Conservation (phyloP, 1,284 basidiomycete species). For the Sporisorium sorghi region DNA sequence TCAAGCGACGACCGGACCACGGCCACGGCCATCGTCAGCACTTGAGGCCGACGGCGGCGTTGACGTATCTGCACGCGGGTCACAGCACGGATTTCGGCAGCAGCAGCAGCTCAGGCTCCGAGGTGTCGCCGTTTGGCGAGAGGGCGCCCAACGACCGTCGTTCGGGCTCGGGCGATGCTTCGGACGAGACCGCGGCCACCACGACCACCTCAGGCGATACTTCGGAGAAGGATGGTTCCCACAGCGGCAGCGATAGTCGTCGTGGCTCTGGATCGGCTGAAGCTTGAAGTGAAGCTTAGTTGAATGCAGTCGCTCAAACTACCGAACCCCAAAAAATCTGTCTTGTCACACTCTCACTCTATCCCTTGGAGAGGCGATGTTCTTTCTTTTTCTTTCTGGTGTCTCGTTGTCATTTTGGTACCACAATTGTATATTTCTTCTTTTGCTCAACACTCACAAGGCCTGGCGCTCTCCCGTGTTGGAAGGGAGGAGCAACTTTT, state of each 20-base stretch:
- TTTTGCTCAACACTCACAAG: not conserved
- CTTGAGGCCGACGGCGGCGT: slow-evolving; percentile 36
- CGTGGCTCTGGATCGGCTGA: slow-evolving; percentile 43
- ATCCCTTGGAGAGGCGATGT: slow-evolving; percentile 4
- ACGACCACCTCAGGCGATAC: slow-evolving; percentile 49
- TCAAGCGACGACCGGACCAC: slow-evolving; percentile 50
- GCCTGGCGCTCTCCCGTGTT: slow-evolving; percentile 2
- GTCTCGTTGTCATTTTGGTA: slow-evolving; percentile 2
- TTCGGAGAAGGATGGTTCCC: slow-evolving; percentile 51
- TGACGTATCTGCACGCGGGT: slow-evolving; percentile 37
- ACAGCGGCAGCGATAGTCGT: slow-evolving; percentile 35
- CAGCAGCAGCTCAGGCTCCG: slow-evolving; percentile 40
- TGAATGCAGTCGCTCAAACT: not conserved
- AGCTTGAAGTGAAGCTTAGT: too few relatives aligned
- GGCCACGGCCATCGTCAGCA: slow-evolving; percentile 55
- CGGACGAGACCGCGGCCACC: slow-evolving; percentile 48
- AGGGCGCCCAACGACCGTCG: slow-evolving; percentile 31
- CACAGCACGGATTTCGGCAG: slow-evolving; percentile 45
- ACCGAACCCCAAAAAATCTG: not conserved
- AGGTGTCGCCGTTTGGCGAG: slow-evolving; percentile 40
- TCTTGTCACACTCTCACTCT: not conserved
- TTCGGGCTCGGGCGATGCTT: slow-evolving; percentile 44
- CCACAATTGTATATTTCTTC: slow-evolving; percentile 12
- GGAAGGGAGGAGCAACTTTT: not conserved
- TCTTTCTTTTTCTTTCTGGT: not conserved